These are phyloP conservation scores for Aspergillus glaucus DNA, from an alignment of 2,329 filamentous ascomycete species.

Conservation along the genomic window DNA sequence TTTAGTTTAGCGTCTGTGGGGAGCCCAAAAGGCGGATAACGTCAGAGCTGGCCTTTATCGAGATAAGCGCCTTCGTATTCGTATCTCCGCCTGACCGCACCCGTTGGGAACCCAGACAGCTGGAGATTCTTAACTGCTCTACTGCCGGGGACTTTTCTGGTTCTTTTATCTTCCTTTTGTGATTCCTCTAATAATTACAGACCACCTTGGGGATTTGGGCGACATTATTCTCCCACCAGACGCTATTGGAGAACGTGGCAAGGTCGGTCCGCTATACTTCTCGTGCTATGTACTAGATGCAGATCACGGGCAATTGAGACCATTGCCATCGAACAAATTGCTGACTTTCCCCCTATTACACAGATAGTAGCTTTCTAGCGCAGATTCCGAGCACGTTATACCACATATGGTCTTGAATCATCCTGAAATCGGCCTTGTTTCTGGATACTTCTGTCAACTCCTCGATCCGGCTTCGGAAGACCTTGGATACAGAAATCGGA, in stretches of 20 bases:
- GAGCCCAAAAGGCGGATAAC: constrained; percentile 12
- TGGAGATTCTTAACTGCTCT: background rate
- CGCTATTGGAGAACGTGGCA: background rate
- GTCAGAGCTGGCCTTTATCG: constrained; percentile 16
- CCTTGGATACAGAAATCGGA: background rate
- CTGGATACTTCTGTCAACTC: no score
- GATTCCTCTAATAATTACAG: no score
- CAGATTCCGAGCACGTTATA: no score
- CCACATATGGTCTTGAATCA: no score
- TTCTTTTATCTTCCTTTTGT: background rate
- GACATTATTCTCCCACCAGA: no score
- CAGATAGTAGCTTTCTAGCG: background rate
- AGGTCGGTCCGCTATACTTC: background rate
- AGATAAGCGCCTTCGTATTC: constrained; percentile 1
- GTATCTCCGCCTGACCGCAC: constrained; percentile 1
- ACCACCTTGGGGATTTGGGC: no score
- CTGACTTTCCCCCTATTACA: background rate
- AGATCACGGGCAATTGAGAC: background rate
- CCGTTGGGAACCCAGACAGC: background rate
- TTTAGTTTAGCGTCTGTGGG: constrained; percentile 1
- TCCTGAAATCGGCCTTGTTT: no score
- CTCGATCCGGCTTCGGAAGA: background rate
- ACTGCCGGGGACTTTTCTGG: no score
- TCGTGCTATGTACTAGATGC: background rate
- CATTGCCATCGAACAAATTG: background rate